phyloP scores from a whole-genome alignment of 129 eudicot species.

The Rutidosis leptorrhynchoides region DNA sequence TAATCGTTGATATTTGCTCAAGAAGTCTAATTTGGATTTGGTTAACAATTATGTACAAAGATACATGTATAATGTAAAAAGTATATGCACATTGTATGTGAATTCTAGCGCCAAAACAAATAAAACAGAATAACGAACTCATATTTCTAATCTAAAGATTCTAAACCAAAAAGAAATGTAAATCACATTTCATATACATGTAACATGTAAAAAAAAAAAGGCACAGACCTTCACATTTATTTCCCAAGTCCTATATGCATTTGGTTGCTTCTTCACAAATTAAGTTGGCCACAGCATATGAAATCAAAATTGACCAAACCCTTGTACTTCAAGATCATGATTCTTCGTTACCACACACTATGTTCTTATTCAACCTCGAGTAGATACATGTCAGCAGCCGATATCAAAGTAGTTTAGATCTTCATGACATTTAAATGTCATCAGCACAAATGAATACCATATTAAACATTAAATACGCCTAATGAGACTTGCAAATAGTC shows the following conservation, averaged over 20 bases:
- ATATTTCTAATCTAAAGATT: constrained; percentile 17
- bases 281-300: constrained; percentile 16
- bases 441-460: constrained; percentile 21
- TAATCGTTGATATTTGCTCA: no score
- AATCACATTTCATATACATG: constrained; percentile 9
- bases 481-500: no score
- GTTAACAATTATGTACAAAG: background rate
- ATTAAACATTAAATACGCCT: no score
- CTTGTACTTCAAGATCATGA: constrained; percentile 8
- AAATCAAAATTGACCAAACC: constrained; percentile 21
- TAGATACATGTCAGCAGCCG: constrained; percentile 41
- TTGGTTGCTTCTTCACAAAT: constrained; percentile 17
- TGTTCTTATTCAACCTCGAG: constrained; percentile 26
- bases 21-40: no score
- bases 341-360: constrained; percentile 14
- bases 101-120: constrained; percentile 1
- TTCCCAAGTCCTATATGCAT: constrained; percentile 22
- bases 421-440: constrained; percentile 75
- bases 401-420: constrained; percentile 77
- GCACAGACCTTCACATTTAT: constrained; percentile 23
- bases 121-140: constrained; percentile 4
- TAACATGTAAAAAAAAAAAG: constrained; percentile 14
- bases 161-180: constrained; percentile 8
- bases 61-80: constrained; percentile 8
- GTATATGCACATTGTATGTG: constrained; percentile 9